Percentiles rank a stretch among this genome's conserved stretches.
Conservation (phyloP, 2,329 filamentous ascomycete genomes). For the Tolypocladium tundrense region DNA sequence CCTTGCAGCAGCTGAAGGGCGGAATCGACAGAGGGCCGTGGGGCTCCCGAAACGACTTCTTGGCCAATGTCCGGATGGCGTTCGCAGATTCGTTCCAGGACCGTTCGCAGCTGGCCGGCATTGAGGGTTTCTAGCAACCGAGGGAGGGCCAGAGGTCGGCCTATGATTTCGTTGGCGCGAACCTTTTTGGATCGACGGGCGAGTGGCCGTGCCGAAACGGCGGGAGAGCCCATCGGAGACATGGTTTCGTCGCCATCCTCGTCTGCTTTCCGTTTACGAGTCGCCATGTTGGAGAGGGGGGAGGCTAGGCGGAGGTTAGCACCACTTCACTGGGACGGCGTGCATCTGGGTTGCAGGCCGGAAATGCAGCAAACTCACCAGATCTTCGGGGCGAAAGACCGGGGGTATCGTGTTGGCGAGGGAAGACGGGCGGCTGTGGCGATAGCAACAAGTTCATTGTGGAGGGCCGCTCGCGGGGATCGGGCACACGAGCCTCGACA, state of each 20-base stretch:
- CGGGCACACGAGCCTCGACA: not conserved
- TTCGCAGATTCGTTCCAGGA: conserved; percentile 87
- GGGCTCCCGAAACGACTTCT: conserved; percentile 75
- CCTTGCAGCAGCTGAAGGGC: conserved; percentile 70
- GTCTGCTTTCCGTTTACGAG: conserved; percentile 78
- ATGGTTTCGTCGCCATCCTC: conserved; percentile 78
- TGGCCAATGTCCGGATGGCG: conserved; percentile 76
- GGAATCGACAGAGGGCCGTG: conserved; percentile 73
- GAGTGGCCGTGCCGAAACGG: conserved; percentile 58
- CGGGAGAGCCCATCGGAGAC: conserved; percentile 75
- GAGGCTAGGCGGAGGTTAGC: conserved; percentile 19
- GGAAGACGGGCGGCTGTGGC: conserved; percentile 48
- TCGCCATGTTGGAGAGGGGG: conserved; percentile 43
- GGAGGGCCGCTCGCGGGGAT: conserved; percentile 6
- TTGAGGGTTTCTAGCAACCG: conserved; percentile 93
- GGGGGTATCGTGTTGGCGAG: conserved; percentile 46
- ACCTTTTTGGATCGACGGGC: conserved; percentile 54
- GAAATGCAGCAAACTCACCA: conserved; percentile 31
- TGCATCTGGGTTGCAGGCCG: not conserved
- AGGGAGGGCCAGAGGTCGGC: conserved; percentile 44
- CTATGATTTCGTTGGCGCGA: conserved; percentile 53
- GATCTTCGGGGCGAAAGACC: conserved; percentile 45
- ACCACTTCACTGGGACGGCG: not conserved
- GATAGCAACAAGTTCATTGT: conserved; percentile 54
- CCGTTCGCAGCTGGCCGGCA: conserved; percentile 68